Evolutionary conservation across 441 rosid species (phyloP).

Genomic region (Adansonia rubrostipa): DNA sequence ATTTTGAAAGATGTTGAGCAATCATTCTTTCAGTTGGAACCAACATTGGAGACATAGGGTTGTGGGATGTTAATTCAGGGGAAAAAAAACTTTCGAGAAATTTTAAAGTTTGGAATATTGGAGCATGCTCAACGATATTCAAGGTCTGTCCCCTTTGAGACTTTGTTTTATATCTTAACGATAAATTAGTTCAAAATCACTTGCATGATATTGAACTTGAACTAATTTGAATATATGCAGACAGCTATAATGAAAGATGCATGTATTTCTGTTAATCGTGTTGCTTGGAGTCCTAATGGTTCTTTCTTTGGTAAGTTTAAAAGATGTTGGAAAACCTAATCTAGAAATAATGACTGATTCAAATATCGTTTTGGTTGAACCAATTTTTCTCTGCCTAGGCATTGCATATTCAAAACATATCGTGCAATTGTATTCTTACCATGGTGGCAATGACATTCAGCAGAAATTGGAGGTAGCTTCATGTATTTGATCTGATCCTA

Average conservation of each 20-base stretch:
- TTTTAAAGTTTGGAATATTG: conserved; percentile 57
- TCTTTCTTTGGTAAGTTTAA: conserved; percentile 55
- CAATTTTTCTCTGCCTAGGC: conserved; percentile 35
- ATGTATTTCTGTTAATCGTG: conserved; percentile 48
- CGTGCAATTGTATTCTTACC: conserved; percentile 52
- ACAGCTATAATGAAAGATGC: conserved; percentile 43
- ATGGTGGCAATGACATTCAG: conserved; percentile 38
- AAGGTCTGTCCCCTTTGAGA: conserved; percentile 38
- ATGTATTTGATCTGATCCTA: background rate
- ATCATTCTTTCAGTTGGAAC: conserved; percentile 57
- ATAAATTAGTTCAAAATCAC: background rate
- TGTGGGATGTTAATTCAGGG: conserved; percentile 54
- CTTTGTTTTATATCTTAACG: conserved; percentile 7
- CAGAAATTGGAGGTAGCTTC: conserved; percentile 50
- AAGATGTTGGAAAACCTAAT: conserved; percentile 4
- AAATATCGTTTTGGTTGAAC: conserved; percentile 9
- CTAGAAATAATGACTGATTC: background rate
- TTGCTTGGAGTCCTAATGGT: conserved; percentile 61
- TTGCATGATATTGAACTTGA: conserved; percentile 29
- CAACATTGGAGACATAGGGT: conserved; percentile 43
- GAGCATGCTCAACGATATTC: conserved; percentile 44
- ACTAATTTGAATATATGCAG: conserved; percentile 31
- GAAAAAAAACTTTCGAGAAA: conserved; percentile 40
- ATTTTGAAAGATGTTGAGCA: conserved; percentile 15
- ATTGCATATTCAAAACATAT: conserved; percentile 61